Evolutionary conservation across 1,284 basidiomycete species (phyloP).

Genomic region (Pulchroboletus neoregius): DNA sequence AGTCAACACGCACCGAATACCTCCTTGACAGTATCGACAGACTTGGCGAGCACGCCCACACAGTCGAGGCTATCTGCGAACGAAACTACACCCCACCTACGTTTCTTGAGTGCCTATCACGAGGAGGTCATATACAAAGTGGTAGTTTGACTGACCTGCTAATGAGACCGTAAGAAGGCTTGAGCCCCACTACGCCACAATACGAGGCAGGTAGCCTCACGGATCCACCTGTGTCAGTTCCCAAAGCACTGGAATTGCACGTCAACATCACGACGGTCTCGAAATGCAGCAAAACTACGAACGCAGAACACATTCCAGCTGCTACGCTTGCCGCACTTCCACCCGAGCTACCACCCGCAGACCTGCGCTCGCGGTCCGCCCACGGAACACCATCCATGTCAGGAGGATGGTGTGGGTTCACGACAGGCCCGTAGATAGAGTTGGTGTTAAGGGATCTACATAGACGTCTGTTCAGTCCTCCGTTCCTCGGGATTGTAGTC

Average conservation of each 20-base stretch:
- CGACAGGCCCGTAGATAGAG: slow-evolving; percentile 68
- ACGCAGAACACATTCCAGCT: slow-evolving; percentile 77
- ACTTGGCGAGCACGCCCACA: slow-evolving; percentile 76
- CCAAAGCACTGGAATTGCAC: slow-evolving; percentile 57
- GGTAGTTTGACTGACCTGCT: slow-evolving; percentile 57
- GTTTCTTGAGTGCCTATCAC: slow-evolving; percentile 18
- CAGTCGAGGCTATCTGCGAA: slow-evolving; percentile 96
- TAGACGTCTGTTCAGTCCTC: background rate
- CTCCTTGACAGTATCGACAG: slow-evolving; percentile 45
- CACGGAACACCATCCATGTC: slow-evolving; percentile 21
- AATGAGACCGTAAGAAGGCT: slow-evolving; percentile 92
- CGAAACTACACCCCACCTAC: slow-evolving; percentile 85
- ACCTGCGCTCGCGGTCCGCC: slow-evolving; percentile 45
- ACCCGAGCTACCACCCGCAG: slow-evolving; percentile 81
- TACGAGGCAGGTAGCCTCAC: slow-evolving; percentile 91
- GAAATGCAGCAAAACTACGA: slow-evolving; percentile 31
- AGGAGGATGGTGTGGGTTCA: slow-evolving; percentile 61
- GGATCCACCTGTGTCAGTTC: slow-evolving; percentile 95
- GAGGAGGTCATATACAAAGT: background rate
- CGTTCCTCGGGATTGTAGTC: background rate
- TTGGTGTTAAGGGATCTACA: slow-evolving; percentile 70
- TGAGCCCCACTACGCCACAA: slow-evolving; percentile 88
- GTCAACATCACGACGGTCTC: slow-evolving; percentile 7
- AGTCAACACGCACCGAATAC: slow-evolving; percentile 54
- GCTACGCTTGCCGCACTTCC: slow-evolving; percentile 83